Base-by-base conservation (phyloP, 495 filamentous ascomycete species). In the Trichoderma parareesei region DNA sequence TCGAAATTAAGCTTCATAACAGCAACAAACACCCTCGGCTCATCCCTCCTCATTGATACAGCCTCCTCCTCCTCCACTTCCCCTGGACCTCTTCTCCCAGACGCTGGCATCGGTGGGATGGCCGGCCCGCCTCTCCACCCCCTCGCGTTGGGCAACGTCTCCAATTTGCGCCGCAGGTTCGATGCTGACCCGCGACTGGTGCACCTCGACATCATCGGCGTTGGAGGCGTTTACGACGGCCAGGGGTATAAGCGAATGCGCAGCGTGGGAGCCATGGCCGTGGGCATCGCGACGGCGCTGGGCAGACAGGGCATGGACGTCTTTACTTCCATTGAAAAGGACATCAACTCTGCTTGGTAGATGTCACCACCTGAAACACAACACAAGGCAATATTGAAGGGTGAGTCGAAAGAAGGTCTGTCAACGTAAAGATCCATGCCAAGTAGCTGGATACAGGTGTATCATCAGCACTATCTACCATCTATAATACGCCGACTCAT, bases 101-200 rank as follows among this genome's bases (percentile, higher is more conserved):
- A 79, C 1, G 70, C 69, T 0, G 87, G 87, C 0, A 78, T 90
- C 6, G 88, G 88, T 0, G 88, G 88, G 0, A 73, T 91, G 68
- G 88, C 84, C 0, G 88, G 88, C 0, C 77, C 84, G 41, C 80
- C 86, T 59, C 71, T 91, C 62, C 88, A 91, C 74, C 86, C 88
- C 5, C 76, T 91, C 2, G 87, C 88, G n/a, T 70, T 91, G 38
- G 88, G 89, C 13, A 91, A 91, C 69, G 88, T 91, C 33, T 73
- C 71, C 48, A 86, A 83, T 8, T 74, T 91, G 20, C 71, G 85
- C 20, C 67, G 68, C 59, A 67, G 87, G 79, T 68, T 90, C 38
- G 81, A 86, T 68, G 74, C 73, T 62, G 40, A 48, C 3, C 67
- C 67, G 1, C 69, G 74, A 60, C 62, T 87, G 60, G 67, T 69